phyloP scores from a whole-genome alignment of 192 early-diverging fungal species.

The Linnemannia exigua region DNA sequence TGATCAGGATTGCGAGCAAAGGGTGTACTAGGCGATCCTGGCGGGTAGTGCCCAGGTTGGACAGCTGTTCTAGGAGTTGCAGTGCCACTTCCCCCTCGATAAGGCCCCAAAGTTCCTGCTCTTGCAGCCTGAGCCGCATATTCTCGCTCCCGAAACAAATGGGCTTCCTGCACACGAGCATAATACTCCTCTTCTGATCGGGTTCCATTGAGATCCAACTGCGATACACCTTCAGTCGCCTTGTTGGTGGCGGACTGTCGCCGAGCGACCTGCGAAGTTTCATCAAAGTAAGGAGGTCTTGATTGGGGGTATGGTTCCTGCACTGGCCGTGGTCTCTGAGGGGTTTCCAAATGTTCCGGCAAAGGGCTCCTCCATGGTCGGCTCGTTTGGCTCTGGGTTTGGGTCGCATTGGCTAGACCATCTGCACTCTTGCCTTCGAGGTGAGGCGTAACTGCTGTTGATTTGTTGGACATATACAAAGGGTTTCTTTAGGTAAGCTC shows the following conservation, averaged over 20 bases:
- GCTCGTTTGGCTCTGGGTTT: not conserved
- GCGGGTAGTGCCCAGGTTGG: not conserved
- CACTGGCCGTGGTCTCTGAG: not conserved
- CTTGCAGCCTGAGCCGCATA: not conserved
- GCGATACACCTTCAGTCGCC: conserved; percentile 15
- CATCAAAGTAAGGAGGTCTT: conserved; percentile 4
- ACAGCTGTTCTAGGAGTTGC: not conserved
- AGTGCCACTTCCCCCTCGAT: not conserved
- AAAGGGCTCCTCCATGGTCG: conserved; percentile 2
- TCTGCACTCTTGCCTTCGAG: not conserved
- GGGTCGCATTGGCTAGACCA: not conserved
- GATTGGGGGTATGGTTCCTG: not conserved
- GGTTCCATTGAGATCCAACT: conserved; percentile 4
- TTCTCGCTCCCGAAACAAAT: not conserved
- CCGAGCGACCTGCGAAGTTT: not conserved
- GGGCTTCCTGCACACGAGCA: not conserved
- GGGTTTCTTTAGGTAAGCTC: not conserved
- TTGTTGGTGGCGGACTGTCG: conserved; percentile 12
- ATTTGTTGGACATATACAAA: not conserved
- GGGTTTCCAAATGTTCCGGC: not conserved
- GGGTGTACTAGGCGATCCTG: not conserved
- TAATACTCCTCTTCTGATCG: conserved; percentile 1
- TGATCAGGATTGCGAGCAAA: not conserved
- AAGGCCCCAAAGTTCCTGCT: not conserved
- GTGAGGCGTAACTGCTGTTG: not conserved